A percentile compares a stretch with the other conserved stretches of the same genome.
Evolutionary conservation across 2,329 filamentous ascomycete genomes (phyloP).

Genomic region (Zalaria obscura): DNA sequence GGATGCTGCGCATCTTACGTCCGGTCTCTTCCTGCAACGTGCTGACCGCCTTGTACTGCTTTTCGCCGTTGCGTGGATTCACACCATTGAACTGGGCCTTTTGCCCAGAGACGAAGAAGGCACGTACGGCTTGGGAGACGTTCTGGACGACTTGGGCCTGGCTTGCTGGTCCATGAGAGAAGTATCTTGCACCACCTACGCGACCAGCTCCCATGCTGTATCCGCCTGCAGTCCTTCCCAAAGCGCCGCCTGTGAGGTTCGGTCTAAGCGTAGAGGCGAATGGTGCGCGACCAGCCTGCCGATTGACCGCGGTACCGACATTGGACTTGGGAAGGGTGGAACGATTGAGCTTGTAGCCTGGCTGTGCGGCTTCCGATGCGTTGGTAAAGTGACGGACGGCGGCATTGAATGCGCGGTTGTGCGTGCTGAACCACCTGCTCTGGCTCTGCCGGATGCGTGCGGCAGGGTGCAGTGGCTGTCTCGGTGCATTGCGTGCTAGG

Average conservation of each 20-base stretch:
- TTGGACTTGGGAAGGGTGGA: constrained; percentile 40
- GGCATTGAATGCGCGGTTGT: constrained; percentile 24
- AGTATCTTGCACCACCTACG: constrained; percentile 64
- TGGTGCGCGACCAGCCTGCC: constrained; percentile 61
- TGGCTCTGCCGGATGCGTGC: constrained; percentile 51
- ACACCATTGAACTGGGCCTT: constrained; percentile 77
- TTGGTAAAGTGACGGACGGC: constrained; percentile 40
- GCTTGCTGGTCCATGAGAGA: constrained; percentile 73
- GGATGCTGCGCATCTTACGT: constrained; percentile 48
- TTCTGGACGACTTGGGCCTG: constrained; percentile 88
- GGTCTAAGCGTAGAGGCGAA: constrained; percentile 83
- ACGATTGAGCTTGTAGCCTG: constrained; percentile 32
- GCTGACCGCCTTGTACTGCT: constrained; percentile 66
- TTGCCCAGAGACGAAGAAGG: constrained; percentile 83
- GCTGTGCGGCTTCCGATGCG: constrained; percentile 17
- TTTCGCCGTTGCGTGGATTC: constrained; percentile 53
- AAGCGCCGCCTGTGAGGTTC: constrained; percentile 76
- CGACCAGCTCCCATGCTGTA: constrained; percentile 59
- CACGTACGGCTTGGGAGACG: constrained; percentile 83
- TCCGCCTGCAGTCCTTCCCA: constrained; percentile 78
- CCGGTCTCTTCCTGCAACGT: constrained; percentile 58
- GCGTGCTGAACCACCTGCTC: constrained; percentile 49
- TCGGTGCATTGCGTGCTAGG: constrained; percentile 40
- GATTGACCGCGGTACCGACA: constrained; percentile 41
- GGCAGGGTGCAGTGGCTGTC: constrained; percentile 46